Evolutionary conservation across 2,329 filamentous ascomycete species (phyloP).

Genomic region (Lasiodiplodia sp.): DNA sequence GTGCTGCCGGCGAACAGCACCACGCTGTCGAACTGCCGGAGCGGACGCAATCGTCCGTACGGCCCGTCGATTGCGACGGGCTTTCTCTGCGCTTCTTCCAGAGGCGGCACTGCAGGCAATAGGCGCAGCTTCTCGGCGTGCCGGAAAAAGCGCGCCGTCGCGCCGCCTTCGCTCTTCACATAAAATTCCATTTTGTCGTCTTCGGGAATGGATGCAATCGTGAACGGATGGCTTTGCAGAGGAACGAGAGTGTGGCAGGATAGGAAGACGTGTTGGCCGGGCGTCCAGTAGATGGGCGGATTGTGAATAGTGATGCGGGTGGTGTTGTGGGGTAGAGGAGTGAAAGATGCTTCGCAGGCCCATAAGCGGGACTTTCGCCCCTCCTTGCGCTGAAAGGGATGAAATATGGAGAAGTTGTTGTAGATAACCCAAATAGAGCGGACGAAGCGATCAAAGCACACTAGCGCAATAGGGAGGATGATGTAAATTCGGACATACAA

Average conservation of each 20-base stretch:
- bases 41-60: conserved; percentile 58
- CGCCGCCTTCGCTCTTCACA: conserved; percentile 62
- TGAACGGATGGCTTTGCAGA: conserved; percentile 70
- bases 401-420: conserved; percentile 50
- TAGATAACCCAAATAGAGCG: conserved; percentile 50
- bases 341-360: conserved; percentile 50
- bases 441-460: conserved; percentile 68
- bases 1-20: conserved; percentile 67
- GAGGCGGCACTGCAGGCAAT: conserved; percentile 33
- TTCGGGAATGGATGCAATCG: conserved; percentile 63
- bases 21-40: conserved; percentile 68
- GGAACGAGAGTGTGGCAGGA: conserved; percentile 64
- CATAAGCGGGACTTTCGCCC: conserved; percentile 42
- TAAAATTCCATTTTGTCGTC: conserved; percentile 65
- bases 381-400: conserved; percentile 42
- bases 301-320: conserved; percentile 64
- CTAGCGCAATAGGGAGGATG: conserved; percentile 70
- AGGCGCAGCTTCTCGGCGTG: conserved; percentile 54
- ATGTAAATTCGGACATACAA: conserved; percentile 65
- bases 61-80: conserved; percentile 62
- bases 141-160: conserved; percentile 58
- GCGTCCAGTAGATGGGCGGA: conserved; percentile 64
- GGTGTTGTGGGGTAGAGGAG: conserved; percentile 60
- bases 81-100: conserved; percentile 34
- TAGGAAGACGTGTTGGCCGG: conserved; percentile 70